A percentile compares a stretch with the other conserved stretches of the same genome.
Evolutionary conservation across 2,329 filamentous ascomycete genomes (phyloP).

Genomic region (Cladosporium sp.): DNA sequence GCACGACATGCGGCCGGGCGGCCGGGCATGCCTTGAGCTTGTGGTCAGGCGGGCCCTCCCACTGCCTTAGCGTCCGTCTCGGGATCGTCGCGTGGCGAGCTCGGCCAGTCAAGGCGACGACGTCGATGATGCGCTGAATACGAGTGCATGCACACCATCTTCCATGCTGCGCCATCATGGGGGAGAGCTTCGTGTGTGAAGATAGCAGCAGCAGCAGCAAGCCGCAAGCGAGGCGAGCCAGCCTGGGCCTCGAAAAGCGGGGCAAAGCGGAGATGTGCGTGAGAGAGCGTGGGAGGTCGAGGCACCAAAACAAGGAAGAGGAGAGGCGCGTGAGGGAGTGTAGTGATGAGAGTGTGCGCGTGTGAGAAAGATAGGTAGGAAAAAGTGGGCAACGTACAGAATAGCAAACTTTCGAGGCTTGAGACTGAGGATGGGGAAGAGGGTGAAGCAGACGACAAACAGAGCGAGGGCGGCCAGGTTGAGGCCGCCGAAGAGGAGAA

Average conservation of each 20-base stretch:
- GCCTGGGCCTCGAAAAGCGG: slow-evolving; percentile 3
- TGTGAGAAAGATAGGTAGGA: slow-evolving; percentile 11
- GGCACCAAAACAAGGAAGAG: slow-evolving; percentile 7
- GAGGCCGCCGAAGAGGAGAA: slow-evolving; percentile 87
- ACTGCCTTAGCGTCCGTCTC: slow-evolving; percentile 28
- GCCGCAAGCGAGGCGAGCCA: slow-evolving; percentile 6
- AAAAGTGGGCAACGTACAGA: slow-evolving; percentile 92
- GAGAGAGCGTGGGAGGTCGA: neutral
- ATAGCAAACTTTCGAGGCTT: slow-evolving; percentile 93
- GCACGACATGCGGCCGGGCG: slow-evolving; percentile 13
- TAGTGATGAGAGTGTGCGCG: too few species aligned
- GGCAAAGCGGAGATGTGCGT: slow-evolving; percentile 10
- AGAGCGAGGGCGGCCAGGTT: slow-evolving; percentile 85
- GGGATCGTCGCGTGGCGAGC: slow-evolving; percentile 24
- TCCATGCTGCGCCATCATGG: slow-evolving; percentile 10
- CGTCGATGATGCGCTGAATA: slow-evolving; percentile 14
- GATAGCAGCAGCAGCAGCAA: slow-evolving; percentile 5
- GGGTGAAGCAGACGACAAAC: slow-evolving; percentile 87
- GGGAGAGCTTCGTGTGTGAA: neutral
- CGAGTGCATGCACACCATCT: slow-evolving; percentile 13
- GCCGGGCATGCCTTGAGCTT: slow-evolving; percentile 21
- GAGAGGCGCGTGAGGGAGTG: neutral
- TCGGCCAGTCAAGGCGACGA: slow-evolving; percentile 3
- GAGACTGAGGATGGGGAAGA: slow-evolving; percentile 78
- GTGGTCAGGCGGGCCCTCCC: slow-evolving; percentile 31